Base-by-base conservation (phyloP, 352 stramenopile genomes). In the Aphanomyces cochlioides region DNA sequence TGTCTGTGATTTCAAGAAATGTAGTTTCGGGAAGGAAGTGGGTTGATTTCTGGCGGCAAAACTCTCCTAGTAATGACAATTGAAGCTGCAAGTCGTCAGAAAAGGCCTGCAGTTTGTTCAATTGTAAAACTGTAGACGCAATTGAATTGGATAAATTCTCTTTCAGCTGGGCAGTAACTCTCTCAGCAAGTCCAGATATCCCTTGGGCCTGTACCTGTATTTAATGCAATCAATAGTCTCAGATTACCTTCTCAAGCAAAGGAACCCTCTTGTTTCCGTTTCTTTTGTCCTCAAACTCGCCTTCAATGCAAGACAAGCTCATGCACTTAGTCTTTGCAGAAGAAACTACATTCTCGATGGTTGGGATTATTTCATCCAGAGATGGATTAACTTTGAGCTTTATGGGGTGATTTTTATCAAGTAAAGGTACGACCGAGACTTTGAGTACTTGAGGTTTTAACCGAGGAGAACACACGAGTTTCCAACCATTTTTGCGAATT, bases 381-480 rank as follows among this genome's bases (percentile, higher is more conserved):
- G 64, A 48, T n/a, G 64, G 64, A 21, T 47, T 28, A 7, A 70
- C 38, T 12, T 28, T 28, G 28, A 8, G 10, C 10, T 53, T 39
- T 7, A 50, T 63, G 15, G 17, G 40, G 7, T 19, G 12, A 36
- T 3, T 13, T 6, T 45, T 47, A 2, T n/a, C 17, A 0, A 17
- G n/a, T 19, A 7, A 5, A 13, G 15, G 41, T 19, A 36, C 38
- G 12, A 66, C 7, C 3, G 8, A 15, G 3, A 66, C 15, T 12
- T 19, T 19, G 13, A 70, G 19, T 5, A 70, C 8, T 36, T 47
- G 64, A 3, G 64, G 64, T 36, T 70, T 70, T 12, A 70, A 36
- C 17, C 64, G 45, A 7, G 64, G 64, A 15, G 12, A 15, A 39
- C 28, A 61, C 8, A 43, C 28, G 12, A 36, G 7, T 4, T 19